Evolutionary conservation across 2,329 filamentous ascomycete species (phyloP), one percentile per base, ranked within the genome.

Genomic region (Stemphylium beticola): DNA sequence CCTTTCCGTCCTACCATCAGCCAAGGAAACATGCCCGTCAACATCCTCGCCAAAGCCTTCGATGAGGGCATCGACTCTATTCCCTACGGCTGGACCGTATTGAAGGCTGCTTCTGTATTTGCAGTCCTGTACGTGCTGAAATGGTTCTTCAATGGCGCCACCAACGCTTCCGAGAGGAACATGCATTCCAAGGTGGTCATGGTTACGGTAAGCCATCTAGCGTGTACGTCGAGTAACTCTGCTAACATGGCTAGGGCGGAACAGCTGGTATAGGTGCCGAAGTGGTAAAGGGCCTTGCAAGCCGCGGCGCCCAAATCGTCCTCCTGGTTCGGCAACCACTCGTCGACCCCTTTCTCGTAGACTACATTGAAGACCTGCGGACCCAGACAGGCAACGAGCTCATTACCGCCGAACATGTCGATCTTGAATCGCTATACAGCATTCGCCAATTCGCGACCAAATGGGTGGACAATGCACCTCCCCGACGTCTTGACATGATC

Each of bases 391-490:
- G 85, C 29, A 98, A 98, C 77, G 82, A 93, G 54, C 82, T 99
- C 69, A 91, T 99, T 65, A 98, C 96, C 68, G 92, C 95, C 55
- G 95, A 99, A 76, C 91, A 96, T 77, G 92, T 96, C 66, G 92
- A 99, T 71, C 85, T 99, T 24, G 79, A 88, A 11, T 93, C 89
- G 14, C 81, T 99, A n/a, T 87, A 96, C 74, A 96, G 91, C 74
- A 88, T 99, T 66, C 90, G 95, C 34, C 83, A 88, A 59, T 99
- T 99, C 74, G 95, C 95, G 11, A 99, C 95, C 0, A 93, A 92
- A 79, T 99, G 96, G 93, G 92, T 99, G 62, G 93, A 99, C 75
- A 98, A 97, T 74, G 85, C 90, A 18, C 93, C 95, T 2, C 91
- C 93, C 8, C 84, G 96, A 52, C 83, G 96, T 42, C 80, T 99